These are phyloP conservation scores for Pleurotus djamor DNA, from an alignment of 768 basidiomycete species.

Conservation along the genomic window DNA sequence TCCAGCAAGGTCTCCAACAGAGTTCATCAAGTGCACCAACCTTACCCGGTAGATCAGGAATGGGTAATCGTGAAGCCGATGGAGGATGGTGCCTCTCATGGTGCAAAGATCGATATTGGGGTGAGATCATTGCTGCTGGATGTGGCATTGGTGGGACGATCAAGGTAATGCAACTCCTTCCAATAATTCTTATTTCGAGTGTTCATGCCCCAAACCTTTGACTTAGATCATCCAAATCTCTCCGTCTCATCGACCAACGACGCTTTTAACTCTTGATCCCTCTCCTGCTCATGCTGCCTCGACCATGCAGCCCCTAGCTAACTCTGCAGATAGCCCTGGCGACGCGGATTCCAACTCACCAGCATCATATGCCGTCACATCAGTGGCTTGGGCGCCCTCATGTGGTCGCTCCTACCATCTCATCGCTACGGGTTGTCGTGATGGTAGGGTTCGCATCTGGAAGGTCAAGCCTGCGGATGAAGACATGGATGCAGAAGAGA, in stretches of 20 bases:
- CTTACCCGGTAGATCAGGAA: constrained; percentile 8
- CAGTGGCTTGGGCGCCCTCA: constrained; percentile 91
- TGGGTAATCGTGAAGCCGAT: constrained; percentile 13
- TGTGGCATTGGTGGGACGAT: constrained; percentile 71
- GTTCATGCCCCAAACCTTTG: constrained; percentile 1
- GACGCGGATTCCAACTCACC: constrained; percentile 29
- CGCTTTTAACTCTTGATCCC: constrained; percentile 61
- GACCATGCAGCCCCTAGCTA: constrained; percentile 11
- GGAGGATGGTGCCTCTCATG: constrained; percentile 70
- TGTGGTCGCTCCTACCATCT: constrained; percentile 95
- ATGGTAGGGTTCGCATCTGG: constrained; percentile 92
- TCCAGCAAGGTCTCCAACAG: constrained; percentile 50
- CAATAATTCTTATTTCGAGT: background rate
- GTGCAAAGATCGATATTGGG: constrained; percentile 98
- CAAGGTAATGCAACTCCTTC: constrained; percentile 50
- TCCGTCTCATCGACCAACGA: constrained; percentile 61
- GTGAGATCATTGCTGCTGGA: constrained; percentile 80
- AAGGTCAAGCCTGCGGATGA: constrained; percentile 64
- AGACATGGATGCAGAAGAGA: constrained; percentile 32
- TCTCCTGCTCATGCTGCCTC: constrained; percentile 25
- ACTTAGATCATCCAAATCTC: constrained; percentile 73
- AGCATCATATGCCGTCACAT: constrained; percentile 65
- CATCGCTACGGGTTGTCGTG: constrained; percentile 85
- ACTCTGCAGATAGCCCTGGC: constrained; percentile 10
- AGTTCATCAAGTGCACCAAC: constrained; percentile 9